A percentile compares a stretch with the other conserved stretches of the same genome.
These are phyloP conservation scores for Cladorrhinum samala DNA, from an alignment of 495 filamentous ascomycete genomes.

Conservation along the genomic window DNA sequence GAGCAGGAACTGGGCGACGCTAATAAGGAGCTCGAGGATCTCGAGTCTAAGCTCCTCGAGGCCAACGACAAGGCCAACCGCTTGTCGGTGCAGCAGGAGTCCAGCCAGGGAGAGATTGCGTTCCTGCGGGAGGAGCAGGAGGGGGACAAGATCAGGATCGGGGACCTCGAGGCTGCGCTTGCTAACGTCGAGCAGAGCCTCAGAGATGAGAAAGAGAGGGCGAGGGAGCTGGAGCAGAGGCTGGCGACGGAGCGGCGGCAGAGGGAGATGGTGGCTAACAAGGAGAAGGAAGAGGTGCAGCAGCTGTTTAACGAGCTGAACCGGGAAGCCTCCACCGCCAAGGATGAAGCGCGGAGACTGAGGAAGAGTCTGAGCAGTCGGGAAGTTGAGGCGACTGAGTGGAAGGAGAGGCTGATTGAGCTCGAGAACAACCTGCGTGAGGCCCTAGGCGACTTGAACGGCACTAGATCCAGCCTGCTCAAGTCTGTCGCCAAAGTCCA, in stretches of 20 bases:
- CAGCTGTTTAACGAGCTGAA: slow-evolving; percentile 78
- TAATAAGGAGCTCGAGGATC: slow-evolving; percentile 68
- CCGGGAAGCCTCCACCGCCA: slow-evolving; percentile 66
- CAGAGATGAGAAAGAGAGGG: slow-evolving; percentile 73
- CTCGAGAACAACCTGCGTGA: slow-evolving; percentile 82
- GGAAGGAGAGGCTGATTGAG: slow-evolving; percentile 82
- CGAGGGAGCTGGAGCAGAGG: slow-evolving; percentile 69
- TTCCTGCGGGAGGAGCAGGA: slow-evolving; percentile 98
- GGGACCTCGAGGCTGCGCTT: slow-evolving; percentile 76
- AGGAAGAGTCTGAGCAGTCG: slow-evolving; percentile 73
- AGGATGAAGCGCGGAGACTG: slow-evolving; percentile 79
- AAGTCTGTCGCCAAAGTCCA: slow-evolving; percentile 85
- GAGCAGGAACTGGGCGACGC: slow-evolving; percentile 69
- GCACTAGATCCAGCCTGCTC: slow-evolving; percentile 79
- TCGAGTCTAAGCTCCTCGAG: slow-evolving; percentile 70
- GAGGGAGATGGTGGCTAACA: slow-evolving; percentile 74
- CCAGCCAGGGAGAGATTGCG: slow-evolving; percentile 83
- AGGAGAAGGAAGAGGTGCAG: slow-evolving; percentile 78
- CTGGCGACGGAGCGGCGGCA: slow-evolving; percentile 76
- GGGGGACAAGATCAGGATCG: slow-evolving; percentile 95
- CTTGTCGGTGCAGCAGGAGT: slow-evolving; percentile 84
- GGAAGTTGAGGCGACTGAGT: slow-evolving; percentile 82
- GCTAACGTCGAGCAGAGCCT: slow-evolving; percentile 66
- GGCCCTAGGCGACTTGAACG: slow-evolving; percentile 73
- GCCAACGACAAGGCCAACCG: slow-evolving; percentile 78